Evolutionary conservation across 305 asterid genomes (phyloP), one percentile per base, ranked within the genome.

Genomic region (Salvia sclarea): DNA sequence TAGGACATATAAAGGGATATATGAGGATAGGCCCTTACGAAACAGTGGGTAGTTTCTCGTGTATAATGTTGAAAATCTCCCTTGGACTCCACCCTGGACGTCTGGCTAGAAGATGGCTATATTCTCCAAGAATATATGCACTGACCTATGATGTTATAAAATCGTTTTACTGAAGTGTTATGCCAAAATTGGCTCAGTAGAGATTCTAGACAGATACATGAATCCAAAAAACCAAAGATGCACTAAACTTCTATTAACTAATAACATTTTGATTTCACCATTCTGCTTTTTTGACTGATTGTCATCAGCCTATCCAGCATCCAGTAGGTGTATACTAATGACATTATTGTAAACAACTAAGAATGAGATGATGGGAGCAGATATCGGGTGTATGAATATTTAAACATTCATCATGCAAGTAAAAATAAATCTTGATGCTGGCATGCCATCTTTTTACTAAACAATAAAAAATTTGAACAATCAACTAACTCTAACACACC

Each of bases 81-180:
- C 81, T 92, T 20, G 97, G 98, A 80, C 86, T 81, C 77, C 95
- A 88, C 53, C 97, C 95, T 64, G 95, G 95, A 58, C 95, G 92
- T 75, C 97, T 86, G 55, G 90, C 86, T 63, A 95, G 88, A 84
- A 92, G 96, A 83, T 95, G 99, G 69, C 98, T 80, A 82, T 95
- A 95, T 78, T 95, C 99, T 77, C 99, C 99, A 80, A 95, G 99
- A 68, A 95, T 75, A 77, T 95, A 95, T 38, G 98, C 97, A 78
- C 98, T 92, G 75, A 88, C 95, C 98, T 95, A 70, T 75, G 66
- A 64, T 76, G 70, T 73, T 30, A 77, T 12, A 66, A 35, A 13
- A 62, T 57, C 45, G 70, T 48, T 58, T 58, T 58, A 21, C 6
- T 25, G n/a, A 25, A 72, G 47, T 50, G 21, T 41, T 62, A 55